phyloP scores from a whole-genome alignment of 768 basidiomycete genomes.

The Rhizopogon roseolus region DNA sequence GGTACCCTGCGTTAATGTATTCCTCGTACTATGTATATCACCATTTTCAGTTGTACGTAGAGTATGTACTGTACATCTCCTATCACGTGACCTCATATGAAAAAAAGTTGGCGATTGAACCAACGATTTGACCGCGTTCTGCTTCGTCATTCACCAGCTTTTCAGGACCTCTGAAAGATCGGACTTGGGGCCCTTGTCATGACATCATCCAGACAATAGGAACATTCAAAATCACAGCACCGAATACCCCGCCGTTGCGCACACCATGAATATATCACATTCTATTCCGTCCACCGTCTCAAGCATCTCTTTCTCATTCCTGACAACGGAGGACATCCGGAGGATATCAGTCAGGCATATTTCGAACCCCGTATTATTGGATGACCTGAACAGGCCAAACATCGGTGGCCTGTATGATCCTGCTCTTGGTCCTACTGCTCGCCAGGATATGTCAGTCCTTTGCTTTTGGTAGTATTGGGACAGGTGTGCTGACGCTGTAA shows the following conservation, averaged over 20 bases:
- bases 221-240: neutral
- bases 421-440: conserved; percentile 85
- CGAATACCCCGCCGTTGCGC: neutral
- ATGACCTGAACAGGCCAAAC: conserved; percentile 91
- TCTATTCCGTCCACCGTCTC: conserved; percentile 82
- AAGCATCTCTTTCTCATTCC: conserved; percentile 89
- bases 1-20: conserved; percentile 35
- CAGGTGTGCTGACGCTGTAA: conserved; percentile 8
- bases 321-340: conserved; percentile 81
- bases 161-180: neutral
- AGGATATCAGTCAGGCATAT: conserved; percentile 98
- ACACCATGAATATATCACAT: conserved; percentile 82
- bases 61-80: neutral
- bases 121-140: neutral
- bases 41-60: neutral
- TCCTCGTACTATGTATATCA: neutral
- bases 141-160: neutral
- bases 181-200: neutral
- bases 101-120: conserved; percentile 11
- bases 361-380: conserved; percentile 86
- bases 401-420: conserved; percentile 93
- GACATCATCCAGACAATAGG: neutral
- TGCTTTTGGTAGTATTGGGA: neutral
- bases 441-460: conserved; percentile 79
- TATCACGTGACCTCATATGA: conserved; percentile 8